These are phyloP conservation scores for Samsoniella hepiali DNA, from an alignment of 2,329 filamentous ascomycete species.

Conservation along the genomic window DNA sequence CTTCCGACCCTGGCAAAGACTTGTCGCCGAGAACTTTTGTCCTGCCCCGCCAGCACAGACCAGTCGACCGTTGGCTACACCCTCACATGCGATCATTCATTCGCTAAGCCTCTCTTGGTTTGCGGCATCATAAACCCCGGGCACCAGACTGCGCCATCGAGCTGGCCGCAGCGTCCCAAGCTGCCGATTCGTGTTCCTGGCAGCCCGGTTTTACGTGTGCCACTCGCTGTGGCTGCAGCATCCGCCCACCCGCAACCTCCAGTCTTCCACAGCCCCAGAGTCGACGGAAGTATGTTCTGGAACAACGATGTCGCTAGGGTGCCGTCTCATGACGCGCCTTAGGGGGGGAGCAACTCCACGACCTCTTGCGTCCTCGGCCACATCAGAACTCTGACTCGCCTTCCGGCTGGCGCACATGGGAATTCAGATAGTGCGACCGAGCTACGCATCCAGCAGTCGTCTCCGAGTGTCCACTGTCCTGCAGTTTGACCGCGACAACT, in stretches of 20 bases:
- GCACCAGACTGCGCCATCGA: too few relatives aligned
- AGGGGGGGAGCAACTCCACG: background rate
- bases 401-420: background rate
- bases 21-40: background rate
- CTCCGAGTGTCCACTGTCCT: background rate
- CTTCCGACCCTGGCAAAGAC: background rate
- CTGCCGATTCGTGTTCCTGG: background rate
- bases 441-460: background rate
- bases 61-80: background rate
- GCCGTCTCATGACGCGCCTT: background rate
- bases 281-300: background rate
- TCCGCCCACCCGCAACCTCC: background rate
- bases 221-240: background rate
- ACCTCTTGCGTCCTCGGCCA: background rate
- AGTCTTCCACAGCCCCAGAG: background rate
- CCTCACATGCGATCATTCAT: background rate
- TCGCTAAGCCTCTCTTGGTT: background rate
- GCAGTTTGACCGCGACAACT: background rate
- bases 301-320: background rate
- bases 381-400: background rate
- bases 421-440: background rate
- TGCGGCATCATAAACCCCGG: background rate
- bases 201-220: background rate
- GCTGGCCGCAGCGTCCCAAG: background rate
- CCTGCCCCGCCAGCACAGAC: background rate